Base-by-base conservation (phyloP, 192 early-diverging fungal species). In the Coemansia sp. region DNA sequence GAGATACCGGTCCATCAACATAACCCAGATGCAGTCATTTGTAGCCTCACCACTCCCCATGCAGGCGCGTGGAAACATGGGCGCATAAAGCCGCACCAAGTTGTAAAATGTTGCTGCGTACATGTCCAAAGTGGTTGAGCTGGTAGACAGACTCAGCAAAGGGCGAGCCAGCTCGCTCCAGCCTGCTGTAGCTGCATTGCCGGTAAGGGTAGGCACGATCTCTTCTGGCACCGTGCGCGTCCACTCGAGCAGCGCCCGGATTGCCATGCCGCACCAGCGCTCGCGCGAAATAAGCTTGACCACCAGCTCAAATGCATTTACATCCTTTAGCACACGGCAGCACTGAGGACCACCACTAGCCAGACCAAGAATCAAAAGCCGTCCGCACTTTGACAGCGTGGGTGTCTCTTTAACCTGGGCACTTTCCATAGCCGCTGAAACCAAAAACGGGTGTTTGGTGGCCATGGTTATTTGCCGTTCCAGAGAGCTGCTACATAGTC, bases 241-340 rank as follows among this genome's bases (percentile, higher is more conserved):
- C 75, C 75, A 78, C 15, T 71, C 75, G 9, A 71, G 58, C 37
- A 78, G 65, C 9, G 75, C 75, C 16, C 75, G 69, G 54, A 78
- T 72, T 8, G 75, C 75, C 68, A 61, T 63, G 2, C 65, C 69
- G 35, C 75, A 78, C 75, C 75, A 78, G 21, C 68, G 68, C 64
- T 78, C 75, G 47, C 75, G 68, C 51, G 75, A 78, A 11, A 78
- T 78, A 45, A 78, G 61, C 69, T 78, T 78, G 16, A 78, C 75
- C 1, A 78, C 50, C 23, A 78, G 65, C 57, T 78, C 75, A 42
- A 78, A 71, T 37, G 75, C 75, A 37, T 61, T 33, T 40, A 68
- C 75, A 20, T 78, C 75, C 51, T 65, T 68, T n/a, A 78, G 65
- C 50, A 72, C 69, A 8, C 75, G 68, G 36, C 75, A 78, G 60